Base-by-base conservation (phyloP, 2,329 filamentous ascomycete genomes). In the Fusarium sp. region DNA sequence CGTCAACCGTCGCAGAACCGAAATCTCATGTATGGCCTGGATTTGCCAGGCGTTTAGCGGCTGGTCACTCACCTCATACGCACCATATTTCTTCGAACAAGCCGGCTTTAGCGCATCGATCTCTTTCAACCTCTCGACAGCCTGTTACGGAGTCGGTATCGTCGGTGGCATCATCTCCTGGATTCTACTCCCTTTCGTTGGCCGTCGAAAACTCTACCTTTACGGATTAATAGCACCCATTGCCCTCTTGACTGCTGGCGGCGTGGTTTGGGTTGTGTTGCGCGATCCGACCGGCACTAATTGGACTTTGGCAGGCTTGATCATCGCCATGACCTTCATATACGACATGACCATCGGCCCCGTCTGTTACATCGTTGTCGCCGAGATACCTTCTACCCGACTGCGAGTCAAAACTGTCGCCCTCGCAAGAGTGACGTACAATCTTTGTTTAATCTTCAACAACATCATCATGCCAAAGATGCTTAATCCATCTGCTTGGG, bases 11-110 rank as follows among this genome's bases (percentile, higher is more conserved):
- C 74, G 75, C 11, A 64, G 75, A 13, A 77, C 75, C 7, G 75
- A 76, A 45, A 77, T 77, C 20, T 57, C 73, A 2, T 76, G 73
- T 39, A 57, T 75, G 24, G 72, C 69, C 7, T 77, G 75, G 75
- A 53, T 72, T 4, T 70, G 66, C 2, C 75, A 77, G 51, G 73
- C 72, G 5, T 66, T 77, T 7, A 73, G 68, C 10, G 75, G 75
- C 5, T 72, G 50, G 31, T 62, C 64, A 1, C 44, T 74, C 26
- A 74, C 67, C 4, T 58, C 56, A 2, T 73, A 73, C 28, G 69
- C 69, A 2, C 62, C 80, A 5, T 84, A 82, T 71, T 84, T 84
- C 70, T 82, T 82, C 71, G 74, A 79, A 34, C 81, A 82, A 56
- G 76, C 81, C 6, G 82, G 83, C 39, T 77, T 84, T 39, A 64